Conservation (phyloP, 768 basidiomycete species). For the Auricularia cornea region DNA sequence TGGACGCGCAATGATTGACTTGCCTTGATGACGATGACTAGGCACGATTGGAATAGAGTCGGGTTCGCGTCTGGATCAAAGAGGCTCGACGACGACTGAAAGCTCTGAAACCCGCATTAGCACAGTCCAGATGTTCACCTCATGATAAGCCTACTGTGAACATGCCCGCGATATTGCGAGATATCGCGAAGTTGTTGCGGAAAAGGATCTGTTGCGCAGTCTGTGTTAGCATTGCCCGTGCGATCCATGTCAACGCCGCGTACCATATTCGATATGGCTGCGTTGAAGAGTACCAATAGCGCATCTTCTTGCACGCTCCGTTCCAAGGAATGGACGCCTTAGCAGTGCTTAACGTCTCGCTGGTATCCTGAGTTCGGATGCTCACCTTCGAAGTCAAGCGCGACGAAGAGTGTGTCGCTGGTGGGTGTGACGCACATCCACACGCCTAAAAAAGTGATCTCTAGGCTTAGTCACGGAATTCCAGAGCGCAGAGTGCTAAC, state of each 20-base stretch:
- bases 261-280: slow-evolving; percentile 57
- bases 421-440: slow-evolving; percentile 64
- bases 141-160: slow-evolving; percentile 13
- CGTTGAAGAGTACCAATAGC: slow-evolving; percentile 54
- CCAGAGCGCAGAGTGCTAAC: slow-evolving; percentile 1
- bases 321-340: slow-evolving; percentile 30
- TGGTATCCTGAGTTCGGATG: no score
- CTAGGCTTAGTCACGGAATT: neutral
- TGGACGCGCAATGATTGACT: neutral
- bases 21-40: slow-evolving; percentile 59
- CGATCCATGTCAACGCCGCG: slow-evolving; percentile 4
- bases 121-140: neutral
- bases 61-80: slow-evolving; percentile 53
- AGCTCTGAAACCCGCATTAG: neutral
- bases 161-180: slow-evolving; percentile 53
- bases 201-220: slow-evolving; percentile 42
- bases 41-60: slow-evolving; percentile 46
- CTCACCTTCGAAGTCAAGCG: slow-evolving; percentile 57
- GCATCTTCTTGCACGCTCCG: slow-evolving; percentile 56
- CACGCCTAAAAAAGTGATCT: slow-evolving; percentile 28
- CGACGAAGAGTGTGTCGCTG: slow-evolving; percentile 42
- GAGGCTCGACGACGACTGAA: slow-evolving; percentile 45
- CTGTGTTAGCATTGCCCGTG: neutral
- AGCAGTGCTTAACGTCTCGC: neutral
- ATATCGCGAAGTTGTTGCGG: slow-evolving; percentile 57